These are phyloP conservation scores for Orbilia javanica DNA, from an alignment of 2,329 filamentous ascomycete genomes.

Conservation along the genomic window DNA sequence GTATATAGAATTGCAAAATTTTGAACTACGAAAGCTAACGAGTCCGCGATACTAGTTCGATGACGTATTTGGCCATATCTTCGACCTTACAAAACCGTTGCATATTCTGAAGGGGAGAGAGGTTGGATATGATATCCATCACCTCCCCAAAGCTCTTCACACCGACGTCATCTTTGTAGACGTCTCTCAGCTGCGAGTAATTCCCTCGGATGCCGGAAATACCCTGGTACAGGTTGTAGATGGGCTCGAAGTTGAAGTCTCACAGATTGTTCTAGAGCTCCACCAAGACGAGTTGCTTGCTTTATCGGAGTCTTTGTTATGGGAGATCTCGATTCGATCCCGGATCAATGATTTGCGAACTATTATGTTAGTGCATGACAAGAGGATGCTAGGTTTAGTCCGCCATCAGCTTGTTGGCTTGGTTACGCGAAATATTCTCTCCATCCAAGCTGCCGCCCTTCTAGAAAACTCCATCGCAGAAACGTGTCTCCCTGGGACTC, in stretches of 20 bases:
- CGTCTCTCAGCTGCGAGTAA: conserved; percentile 60
- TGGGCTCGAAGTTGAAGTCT: conserved; percentile 62
- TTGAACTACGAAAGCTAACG: not conserved
- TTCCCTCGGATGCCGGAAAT: not conserved
- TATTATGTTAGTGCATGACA: conserved; percentile 66
- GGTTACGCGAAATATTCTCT: conserved; percentile 9
- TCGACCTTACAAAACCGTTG: conserved; percentile 63
- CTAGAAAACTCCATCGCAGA: conserved; percentile 63
- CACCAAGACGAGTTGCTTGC: conserved; percentile 65
- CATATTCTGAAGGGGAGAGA: conserved; percentile 66
- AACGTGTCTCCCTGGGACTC: conserved; percentile 64
- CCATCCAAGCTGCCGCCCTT: conserved; percentile 53
- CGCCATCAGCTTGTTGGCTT: conserved; percentile 64
- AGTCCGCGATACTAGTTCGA: conserved; percentile 62
- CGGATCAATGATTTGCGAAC: conserved; percentile 67
- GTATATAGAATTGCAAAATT: not conserved
- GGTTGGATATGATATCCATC: conserved; percentile 65
- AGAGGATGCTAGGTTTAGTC: conserved; percentile 66
- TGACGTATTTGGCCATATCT: conserved; percentile 63
- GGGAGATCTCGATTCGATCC: conserved; percentile 63
- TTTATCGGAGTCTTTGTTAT: conserved; percentile 63
- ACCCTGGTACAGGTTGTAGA: conserved; percentile 19
- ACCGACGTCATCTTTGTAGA: conserved; percentile 50
- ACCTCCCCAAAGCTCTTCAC: conserved; percentile 61
- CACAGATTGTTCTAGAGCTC: conserved; percentile 66